These are phyloP conservation scores for Leccinum disarticulatum DNA, from an alignment of 768 basidiomycete species.

Conservation along the genomic window DNA sequence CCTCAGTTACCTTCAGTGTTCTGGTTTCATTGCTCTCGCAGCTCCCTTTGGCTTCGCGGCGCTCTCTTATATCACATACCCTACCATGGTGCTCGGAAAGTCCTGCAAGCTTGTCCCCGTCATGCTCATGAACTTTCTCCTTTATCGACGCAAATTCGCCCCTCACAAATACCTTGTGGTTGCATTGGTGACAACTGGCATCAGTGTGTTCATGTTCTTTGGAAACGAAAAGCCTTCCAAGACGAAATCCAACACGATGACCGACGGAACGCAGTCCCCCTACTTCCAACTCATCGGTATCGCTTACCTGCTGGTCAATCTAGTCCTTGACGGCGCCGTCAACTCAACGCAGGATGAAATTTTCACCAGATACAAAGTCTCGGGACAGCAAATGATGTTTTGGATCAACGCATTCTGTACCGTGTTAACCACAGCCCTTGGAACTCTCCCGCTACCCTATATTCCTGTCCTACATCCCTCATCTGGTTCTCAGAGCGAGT, in stretches of 20 bases:
- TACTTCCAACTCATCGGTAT: constrained; percentile 71
- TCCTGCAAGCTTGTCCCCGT: constrained; percentile 99
- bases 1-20: constrained; percentile 76
- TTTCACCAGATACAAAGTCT: constrained; percentile 70
- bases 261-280: constrained; percentile 32
- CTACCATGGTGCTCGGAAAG: constrained; percentile 98
- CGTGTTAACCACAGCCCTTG: constrained; percentile 63
- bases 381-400: constrained; percentile 99
- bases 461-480: constrained; percentile 83
- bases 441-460: constrained; percentile 71
- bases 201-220: constrained; percentile 92
- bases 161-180: constrained; percentile 96
- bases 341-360: constrained; percentile 98
- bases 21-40: constrained; percentile 84
- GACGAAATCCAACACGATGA: constrained; percentile 34
- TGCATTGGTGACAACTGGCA: constrained; percentile 85
- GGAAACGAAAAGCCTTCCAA: constrained; percentile 54
- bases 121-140: constrained; percentile 94
- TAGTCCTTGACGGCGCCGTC: constrained; percentile 87
- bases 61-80: constrained; percentile 94
- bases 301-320: constrained; percentile 77
- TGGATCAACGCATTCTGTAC: constrained; percentile 93
- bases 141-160: constrained; percentile 92
- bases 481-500: constrained; percentile 56
- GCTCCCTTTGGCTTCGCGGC: constrained; percentile 96